Conservation (phyloP, 2,329 filamentous ascomycete species). For the Sporothrix dimorphospora region DNA sequence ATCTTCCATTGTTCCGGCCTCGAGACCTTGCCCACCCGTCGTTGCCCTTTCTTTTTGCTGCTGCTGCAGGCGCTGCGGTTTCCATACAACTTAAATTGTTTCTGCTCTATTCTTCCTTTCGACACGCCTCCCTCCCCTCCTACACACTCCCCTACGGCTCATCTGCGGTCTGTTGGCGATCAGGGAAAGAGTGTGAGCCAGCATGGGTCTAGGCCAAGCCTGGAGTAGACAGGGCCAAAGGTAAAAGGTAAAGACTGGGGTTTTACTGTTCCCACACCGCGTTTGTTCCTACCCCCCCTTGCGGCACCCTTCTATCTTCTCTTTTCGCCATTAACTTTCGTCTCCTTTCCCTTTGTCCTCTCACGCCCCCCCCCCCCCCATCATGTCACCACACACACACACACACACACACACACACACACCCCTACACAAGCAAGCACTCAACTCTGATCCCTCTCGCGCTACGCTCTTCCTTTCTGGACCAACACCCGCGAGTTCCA, state of each 20-base stretch:
- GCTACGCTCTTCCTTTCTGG: not conserved
- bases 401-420: not conserved
- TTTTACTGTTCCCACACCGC: too few relatives aligned
- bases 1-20: not conserved
- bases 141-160: not conserved
- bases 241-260: too few relatives aligned
- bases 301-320: too few relatives aligned
- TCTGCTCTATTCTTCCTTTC: not conserved
- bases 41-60: not conserved
- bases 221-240: not conserved
- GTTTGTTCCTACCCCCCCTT: too few relatives aligned
- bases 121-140: not conserved
- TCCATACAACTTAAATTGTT: not conserved
- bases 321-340: not conserved
- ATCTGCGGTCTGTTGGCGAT: not conserved
- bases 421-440: not conserved
- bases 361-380: not conserved
- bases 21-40: too few relatives aligned
- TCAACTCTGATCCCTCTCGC: not conserved
- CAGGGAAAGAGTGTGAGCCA: not conserved
- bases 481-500: not conserved
- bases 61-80: not conserved
- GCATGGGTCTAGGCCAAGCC: slow-evolving; percentile 10
- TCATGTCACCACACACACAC: not conserved
- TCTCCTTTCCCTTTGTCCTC: not conserved